Evolutionary conservation across 192 early-diverging fungal species (phyloP).

Genomic region (Coemansia sp.): DNA sequence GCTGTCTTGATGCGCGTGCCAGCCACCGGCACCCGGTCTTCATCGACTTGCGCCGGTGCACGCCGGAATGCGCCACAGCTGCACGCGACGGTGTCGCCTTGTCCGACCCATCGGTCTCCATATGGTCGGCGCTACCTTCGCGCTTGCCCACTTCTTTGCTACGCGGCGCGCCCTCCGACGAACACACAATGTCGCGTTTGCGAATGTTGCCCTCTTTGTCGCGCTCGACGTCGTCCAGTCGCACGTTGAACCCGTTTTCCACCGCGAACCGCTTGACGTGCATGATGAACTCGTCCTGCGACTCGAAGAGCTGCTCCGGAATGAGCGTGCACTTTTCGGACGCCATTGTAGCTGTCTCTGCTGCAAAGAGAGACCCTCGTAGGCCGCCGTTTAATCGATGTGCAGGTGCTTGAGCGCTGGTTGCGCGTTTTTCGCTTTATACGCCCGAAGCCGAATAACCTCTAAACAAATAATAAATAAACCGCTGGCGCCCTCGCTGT

Average conservation of each 20-base stretch:
- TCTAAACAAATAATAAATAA: no score
- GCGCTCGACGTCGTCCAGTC: constrained; percentile 55
- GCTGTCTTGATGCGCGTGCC: constrained; percentile 53
- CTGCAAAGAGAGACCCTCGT: no score
- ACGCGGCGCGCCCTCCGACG: constrained; percentile 52
- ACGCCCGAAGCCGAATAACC: no score
- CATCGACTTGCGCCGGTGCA: constrained; percentile 56
- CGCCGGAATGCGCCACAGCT: constrained; percentile 41
- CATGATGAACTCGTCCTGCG: constrained; percentile 50
- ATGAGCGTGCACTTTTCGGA: constrained; percentile 54
- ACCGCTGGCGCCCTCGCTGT: no score
- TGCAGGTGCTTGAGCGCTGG: no score
- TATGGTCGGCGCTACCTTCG: constrained; percentile 34
- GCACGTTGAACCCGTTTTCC: constrained; percentile 56
- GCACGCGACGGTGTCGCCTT: constrained; percentile 5
- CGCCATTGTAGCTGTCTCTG: constrained; percentile 21
- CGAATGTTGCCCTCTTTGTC: constrained; percentile 55
- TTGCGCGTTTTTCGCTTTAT: no score
- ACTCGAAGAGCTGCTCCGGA: constrained; percentile 54
- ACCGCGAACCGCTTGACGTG: constrained; percentile 52
- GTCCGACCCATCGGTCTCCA: constrained; percentile 17
- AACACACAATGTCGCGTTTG: constrained; percentile 58
- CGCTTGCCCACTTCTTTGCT: constrained; percentile 44
- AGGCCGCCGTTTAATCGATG: no score
- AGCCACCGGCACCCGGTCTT: constrained; percentile 57